Evolutionary conservation across 2,329 filamentous ascomycete genomes (phyloP).

Genomic region (Aspergillus fischeri): DNA sequence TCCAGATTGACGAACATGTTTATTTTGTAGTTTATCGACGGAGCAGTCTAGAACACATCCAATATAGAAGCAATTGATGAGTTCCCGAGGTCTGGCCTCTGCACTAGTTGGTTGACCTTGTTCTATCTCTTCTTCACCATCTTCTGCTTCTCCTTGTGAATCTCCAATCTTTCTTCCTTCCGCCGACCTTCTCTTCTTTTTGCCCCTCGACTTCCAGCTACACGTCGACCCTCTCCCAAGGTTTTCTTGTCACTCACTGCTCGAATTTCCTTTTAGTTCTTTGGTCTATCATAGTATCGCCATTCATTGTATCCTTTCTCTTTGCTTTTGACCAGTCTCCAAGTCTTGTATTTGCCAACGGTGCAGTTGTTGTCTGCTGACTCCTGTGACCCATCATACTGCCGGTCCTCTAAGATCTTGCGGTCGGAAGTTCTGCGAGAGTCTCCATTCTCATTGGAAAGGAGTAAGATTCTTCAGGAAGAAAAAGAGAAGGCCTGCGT

Average conservation of each 20-base stretch:
- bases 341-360: neutral
- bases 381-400: constrained; percentile 10
- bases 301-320: constrained; percentile 1
- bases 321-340: neutral
- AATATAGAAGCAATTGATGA: neutral
- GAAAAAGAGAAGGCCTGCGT: neutral
- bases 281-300: neutral
- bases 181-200: neutral
- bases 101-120: neutral
- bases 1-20: neutral
- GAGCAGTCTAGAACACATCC: neutral
- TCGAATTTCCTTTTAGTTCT: neutral
- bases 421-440: neutral
- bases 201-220: neutral
- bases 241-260: neutral
- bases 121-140: neutral
- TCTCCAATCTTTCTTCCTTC: neutral
- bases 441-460: neutral
- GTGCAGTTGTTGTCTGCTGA: neutral
- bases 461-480: neutral
- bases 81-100: neutral
- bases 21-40: neutral
- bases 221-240: neutral
- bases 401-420: constrained; percentile 4
- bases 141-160: neutral